Conservation (phyloP, 1,284 basidiomycete genomes). For the Pholiota adiposa region DNA sequence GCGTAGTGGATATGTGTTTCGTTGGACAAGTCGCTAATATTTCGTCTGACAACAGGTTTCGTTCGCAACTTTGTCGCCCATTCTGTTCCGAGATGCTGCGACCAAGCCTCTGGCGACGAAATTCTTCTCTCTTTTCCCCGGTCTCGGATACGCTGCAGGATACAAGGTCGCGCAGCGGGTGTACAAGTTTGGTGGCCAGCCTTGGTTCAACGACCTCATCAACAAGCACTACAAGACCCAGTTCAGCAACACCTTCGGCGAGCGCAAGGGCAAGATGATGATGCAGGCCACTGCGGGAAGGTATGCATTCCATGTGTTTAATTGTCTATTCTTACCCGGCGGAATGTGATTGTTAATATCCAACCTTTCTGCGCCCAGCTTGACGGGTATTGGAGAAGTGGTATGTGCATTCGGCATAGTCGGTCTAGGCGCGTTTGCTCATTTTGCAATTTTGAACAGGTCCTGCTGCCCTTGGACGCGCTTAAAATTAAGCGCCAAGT, state of each 20-base stretch:
- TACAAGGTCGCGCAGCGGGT: conserved; percentile 95
- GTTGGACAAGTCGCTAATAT: neutral
- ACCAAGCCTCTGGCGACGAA: conserved; percentile 71
- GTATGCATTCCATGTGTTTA: conserved; percentile 43
- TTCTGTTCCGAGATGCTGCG: conserved; percentile 91
- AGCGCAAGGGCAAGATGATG: conserved; percentile 94
- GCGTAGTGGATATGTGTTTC: conserved; percentile 7
- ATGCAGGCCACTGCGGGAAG: conserved; percentile 95
- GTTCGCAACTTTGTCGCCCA: conserved; percentile 61
- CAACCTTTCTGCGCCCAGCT: conserved; percentile 43
- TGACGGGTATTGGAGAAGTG: conserved; percentile 97
- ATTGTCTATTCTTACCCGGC: neutral
- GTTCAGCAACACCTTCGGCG: conserved; percentile 90
- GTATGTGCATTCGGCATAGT: conserved; percentile 48
- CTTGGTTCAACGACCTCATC: conserved; percentile 95
- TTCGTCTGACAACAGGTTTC: conserved; percentile 56
- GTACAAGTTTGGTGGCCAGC: conserved; percentile 99
- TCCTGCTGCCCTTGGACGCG: conserved; percentile 92
- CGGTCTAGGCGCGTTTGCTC: neutral
- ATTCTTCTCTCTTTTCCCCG: conserved; percentile 93
- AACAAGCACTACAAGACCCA: conserved; percentile 73
- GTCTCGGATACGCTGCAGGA: conserved; percentile 96
- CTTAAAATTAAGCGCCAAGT: conserved; percentile 99
- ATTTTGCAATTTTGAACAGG: conserved; percentile 41
- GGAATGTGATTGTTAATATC: conserved; percentile 6